Conservation (phyloP, 176 grass and related monocot genomes). For the Musa acuminata region DNA sequence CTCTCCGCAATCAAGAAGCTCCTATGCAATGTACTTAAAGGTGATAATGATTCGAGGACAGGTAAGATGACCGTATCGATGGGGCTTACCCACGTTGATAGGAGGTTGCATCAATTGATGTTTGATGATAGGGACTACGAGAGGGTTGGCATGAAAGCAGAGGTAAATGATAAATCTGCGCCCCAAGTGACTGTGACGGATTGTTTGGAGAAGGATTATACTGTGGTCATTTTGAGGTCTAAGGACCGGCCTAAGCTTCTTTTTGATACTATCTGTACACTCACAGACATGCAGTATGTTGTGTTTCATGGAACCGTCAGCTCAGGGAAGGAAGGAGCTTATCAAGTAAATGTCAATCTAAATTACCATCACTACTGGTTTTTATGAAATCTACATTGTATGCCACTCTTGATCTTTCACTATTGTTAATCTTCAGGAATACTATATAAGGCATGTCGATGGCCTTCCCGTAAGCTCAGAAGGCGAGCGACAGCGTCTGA, state of each 20-base stretch:
- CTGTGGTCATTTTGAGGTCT: conserved; percentile 8
- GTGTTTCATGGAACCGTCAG: conserved; percentile 10
- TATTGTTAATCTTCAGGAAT: conserved; percentile 10
- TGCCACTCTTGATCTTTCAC: background rate
- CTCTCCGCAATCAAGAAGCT: conserved; percentile 4
- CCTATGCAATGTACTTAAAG: conserved; percentile 9
- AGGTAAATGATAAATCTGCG: background rate
- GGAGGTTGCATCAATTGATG: conserved; percentile 21
- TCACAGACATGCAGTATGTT: conserved; percentile 21
- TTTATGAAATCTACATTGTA: background rate
- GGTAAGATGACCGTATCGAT: background rate
- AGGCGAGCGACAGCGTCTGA: background rate
- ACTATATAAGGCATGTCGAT: conserved; percentile 15
- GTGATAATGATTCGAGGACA: background rate
- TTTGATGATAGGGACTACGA: conserved; percentile 15
- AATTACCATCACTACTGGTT: background rate
- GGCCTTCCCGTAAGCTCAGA: conserved; percentile 9
- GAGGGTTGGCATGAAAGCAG: background rate
- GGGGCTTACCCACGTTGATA: conserved; percentile 11
- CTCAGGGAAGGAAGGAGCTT: conserved; percentile 9
- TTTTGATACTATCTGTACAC: conserved; percentile 13
- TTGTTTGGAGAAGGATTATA: conserved; percentile 15
- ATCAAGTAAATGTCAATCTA: conserved; percentile 4
- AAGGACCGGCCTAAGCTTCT: conserved; percentile 21
- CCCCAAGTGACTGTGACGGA: background rate